phyloP scores from a whole-genome alignment of 495 filamentous ascomycete species.

The Darksidea phi region DNA sequence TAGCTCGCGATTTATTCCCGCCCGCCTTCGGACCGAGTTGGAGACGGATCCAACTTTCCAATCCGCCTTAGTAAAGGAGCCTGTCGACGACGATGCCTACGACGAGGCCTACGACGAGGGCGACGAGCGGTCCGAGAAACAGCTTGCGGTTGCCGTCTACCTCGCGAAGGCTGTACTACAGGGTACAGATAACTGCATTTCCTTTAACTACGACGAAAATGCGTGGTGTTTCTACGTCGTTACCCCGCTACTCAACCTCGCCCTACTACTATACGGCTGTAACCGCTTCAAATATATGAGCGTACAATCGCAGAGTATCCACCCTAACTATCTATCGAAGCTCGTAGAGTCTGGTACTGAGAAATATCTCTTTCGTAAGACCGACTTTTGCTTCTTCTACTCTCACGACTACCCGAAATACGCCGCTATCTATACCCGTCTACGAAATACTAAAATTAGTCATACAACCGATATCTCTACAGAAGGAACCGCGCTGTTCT shows the following conservation, averaged over 20 bases:
- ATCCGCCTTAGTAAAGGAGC: too few species aligned
- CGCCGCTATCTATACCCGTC: conserved; percentile 9
- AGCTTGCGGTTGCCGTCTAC: too few species aligned
- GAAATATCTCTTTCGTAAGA: conserved; percentile 18
- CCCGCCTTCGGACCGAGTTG: too few species aligned
- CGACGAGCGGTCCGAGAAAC: too few species aligned
- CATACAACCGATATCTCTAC: conserved; percentile 25
- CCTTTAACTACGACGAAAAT: conserved; percentile 15
- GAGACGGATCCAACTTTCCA: too few species aligned
- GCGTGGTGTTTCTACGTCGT: conserved; percentile 25
- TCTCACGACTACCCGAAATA: conserved; percentile 16
- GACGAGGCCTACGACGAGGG: too few species aligned
- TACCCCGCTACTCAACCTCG: conserved; percentile 17
- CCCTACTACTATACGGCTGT: conserved; percentile 12
- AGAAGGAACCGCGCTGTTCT: conserved; percentile 14
- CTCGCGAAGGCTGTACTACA: conserved; percentile 18
- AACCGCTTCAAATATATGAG: conserved; percentile 10
- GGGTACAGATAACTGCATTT: conserved; percentile 7
- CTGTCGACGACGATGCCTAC: too few species aligned
- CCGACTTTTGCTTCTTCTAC: conserved; percentile 25
- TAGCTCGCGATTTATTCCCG: conserved; percentile 4
- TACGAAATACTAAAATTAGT: conserved; percentile 6
- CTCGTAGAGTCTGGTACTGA: conserved; percentile 1
- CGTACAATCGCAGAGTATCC: conserved; percentile 28
- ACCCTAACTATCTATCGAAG: conserved; percentile 14